A percentile compares a stretch with the other conserved stretches of the same genome.
Evolutionary conservation across 2,329 filamentous ascomycete species (phyloP).

Genomic region (Pyrenochaeta sp.): DNA sequence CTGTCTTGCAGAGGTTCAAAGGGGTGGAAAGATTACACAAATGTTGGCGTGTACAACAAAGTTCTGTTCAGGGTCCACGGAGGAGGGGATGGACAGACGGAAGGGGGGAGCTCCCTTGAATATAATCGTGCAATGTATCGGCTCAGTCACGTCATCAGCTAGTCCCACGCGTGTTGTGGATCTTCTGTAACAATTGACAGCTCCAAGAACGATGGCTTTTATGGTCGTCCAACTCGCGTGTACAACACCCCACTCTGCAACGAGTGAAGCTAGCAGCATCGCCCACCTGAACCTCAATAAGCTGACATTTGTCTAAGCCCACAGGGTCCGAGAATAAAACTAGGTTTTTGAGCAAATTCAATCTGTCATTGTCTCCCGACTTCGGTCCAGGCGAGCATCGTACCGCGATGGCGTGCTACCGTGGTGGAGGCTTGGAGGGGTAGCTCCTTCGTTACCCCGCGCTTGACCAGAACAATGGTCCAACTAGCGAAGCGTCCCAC

Average conservation of each 20-base stretch:
- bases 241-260: too few species aligned
- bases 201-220: too few species aligned
- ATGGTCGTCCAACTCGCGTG: too few species aligned
- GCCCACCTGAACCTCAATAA: too few species aligned
- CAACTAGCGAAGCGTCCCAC: not conserved
- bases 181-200: conserved; percentile 6
- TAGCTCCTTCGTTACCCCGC: conserved; percentile 1
- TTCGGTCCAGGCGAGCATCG: conserved; percentile 1
- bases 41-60: too few species aligned
- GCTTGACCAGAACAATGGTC: not conserved
- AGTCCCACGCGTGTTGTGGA: conserved; percentile 8
- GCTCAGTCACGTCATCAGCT: conserved; percentile 34
- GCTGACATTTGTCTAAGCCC: not conserved
- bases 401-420: conserved; percentile 2
- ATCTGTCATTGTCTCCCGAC: conserved; percentile 7
- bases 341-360: not conserved
- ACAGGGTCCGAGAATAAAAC: not conserved
- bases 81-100: conserved; percentile 10
- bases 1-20: conserved; percentile 13
- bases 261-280: too few species aligned
- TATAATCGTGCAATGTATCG: conserved; percentile 22
- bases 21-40: too few species aligned
- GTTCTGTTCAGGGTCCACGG: conserved; percentile 4
- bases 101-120: not conserved
- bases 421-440: not conserved